These are phyloP conservation scores for Wakefieldia striispora DNA, from an alignment of 768 basidiomycete genomes.

Conservation along the genomic window DNA sequence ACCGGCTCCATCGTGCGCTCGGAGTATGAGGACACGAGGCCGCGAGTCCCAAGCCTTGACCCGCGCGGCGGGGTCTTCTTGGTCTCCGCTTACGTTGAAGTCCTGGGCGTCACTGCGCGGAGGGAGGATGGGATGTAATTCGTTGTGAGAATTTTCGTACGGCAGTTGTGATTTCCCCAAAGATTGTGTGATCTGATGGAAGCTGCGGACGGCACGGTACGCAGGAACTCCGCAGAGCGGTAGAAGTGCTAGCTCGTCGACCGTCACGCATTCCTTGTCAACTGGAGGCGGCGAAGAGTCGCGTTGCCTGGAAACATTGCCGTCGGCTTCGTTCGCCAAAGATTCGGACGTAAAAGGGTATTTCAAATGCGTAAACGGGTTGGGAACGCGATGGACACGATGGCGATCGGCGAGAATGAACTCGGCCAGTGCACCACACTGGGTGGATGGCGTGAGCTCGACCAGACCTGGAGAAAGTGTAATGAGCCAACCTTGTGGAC, in stretches of 20 bases:
- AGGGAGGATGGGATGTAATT: conserved; percentile 26
- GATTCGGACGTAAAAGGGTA: conserved; percentile 19
- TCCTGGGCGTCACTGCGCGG: conserved; percentile 24
- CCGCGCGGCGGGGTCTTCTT: conserved; percentile 12
- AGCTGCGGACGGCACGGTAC: conserved; percentile 75
- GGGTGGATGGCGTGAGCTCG: conserved; percentile 9
- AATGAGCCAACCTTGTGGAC: conserved; percentile 64
- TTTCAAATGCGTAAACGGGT: conserved; percentile 45
- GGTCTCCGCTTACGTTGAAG: conserved; percentile 25
- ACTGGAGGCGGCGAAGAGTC: conserved; percentile 7
- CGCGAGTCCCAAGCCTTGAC: conserved; percentile 17
- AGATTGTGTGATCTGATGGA: conserved; percentile 38
- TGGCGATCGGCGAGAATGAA: conserved; percentile 83
- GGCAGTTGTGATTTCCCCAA: conserved; percentile 23
- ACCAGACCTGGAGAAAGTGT: conserved; percentile 1
- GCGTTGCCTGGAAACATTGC: conserved; percentile 9
- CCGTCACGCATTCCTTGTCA: conserved; percentile 33
- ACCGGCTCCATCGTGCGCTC: conserved; percentile 72
- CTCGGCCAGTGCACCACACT: conserved; percentile 89
- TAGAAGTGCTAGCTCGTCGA: conserved; percentile 78
- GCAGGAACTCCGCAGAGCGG: conserved; percentile 81
- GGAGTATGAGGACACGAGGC: conserved; percentile 59
- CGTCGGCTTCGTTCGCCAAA: conserved; percentile 9
- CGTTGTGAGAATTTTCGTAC: conserved; percentile 26
- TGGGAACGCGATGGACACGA: conserved; percentile 69